Evolutionary conservation across 1,284 basidiomycete species (phyloP).

Genomic region (Sporisorium iseilematis-ciliati): DNA sequence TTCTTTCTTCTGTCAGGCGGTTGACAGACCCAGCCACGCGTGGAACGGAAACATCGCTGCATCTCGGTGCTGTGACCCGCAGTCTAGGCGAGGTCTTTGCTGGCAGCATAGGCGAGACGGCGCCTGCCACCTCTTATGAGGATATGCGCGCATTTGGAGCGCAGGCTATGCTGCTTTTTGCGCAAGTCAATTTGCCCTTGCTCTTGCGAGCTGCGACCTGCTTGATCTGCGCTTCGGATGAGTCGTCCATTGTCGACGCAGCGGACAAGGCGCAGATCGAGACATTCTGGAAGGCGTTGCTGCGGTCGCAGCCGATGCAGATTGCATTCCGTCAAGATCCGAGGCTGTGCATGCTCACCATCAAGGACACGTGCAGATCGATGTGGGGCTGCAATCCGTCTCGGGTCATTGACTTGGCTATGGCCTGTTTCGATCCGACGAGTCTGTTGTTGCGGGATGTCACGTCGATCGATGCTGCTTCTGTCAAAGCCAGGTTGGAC

Average conservation of each 20-base stretch:
- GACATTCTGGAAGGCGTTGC: slow-evolving; percentile 26
- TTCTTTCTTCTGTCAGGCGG: slow-evolving; percentile 18
- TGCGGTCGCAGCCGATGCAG: slow-evolving; percentile 40
- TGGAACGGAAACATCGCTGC: slow-evolving; percentile 11
- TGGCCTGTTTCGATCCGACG: slow-evolving; percentile 33
- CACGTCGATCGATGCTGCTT: slow-evolving; percentile 20
- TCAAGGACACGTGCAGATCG: slow-evolving; percentile 40
- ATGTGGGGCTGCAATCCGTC: slow-evolving; percentile 45
- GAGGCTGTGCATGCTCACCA: slow-evolving; percentile 21
- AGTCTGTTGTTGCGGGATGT: slow-evolving; percentile 41
- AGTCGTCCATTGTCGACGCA: slow-evolving; percentile 11
- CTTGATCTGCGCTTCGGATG: slow-evolving; percentile 34
- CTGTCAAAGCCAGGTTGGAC: slow-evolving; percentile 33
- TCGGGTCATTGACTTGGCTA: slow-evolving; percentile 28
- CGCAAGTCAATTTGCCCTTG: slow-evolving; percentile 26
- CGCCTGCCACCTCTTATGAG: slow-evolving; percentile 12
- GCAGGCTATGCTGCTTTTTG: slow-evolving; percentile 39
- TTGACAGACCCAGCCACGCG: slow-evolving; percentile 44
- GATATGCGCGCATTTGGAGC: slow-evolving; percentile 36
- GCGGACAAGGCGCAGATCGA: slow-evolving; percentile 27
- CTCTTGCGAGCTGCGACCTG: slow-evolving; percentile 22
- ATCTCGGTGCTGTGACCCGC: slow-evolving; percentile 17
- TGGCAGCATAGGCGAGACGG: slow-evolving; percentile 19
- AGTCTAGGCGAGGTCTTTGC: slow-evolving; percentile 32
- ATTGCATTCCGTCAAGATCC: slow-evolving; percentile 40